Base-by-base conservation (phyloP, 2,329 filamentous ascomycete species). In the Meredithiella fracta region DNA sequence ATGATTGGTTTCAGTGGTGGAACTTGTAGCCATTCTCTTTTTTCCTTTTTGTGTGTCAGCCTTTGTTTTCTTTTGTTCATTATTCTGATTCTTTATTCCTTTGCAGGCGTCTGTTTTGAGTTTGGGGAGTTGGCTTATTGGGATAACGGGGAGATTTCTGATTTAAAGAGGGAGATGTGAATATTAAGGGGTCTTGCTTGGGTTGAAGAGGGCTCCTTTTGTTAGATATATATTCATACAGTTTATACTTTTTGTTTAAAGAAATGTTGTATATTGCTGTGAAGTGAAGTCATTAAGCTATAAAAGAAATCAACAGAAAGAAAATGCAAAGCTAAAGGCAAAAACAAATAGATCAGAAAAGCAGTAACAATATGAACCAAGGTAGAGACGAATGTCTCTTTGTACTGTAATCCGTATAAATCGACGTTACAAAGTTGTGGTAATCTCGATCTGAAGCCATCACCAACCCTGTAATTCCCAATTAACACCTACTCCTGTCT, bases 1-100 rank as follows among this genome's bases (percentile, higher is more conserved):
- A 50, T 25, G 14, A 40, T 25, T 17, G 40, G 40, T n/a, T 20
- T 44, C 54, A 37, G 50, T 47, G 31, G 44, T 29, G 47, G 25
- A 51, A 34, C 47, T 47, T 49, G 20, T 55, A 51, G 54, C 51
- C 51, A 56, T 57, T 51, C 26, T 55, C 49, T 38, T 34, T 44
- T n/a, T 23, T 22, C 22, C 23, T 38, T 34, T 29, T 31, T 52
- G 55, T 50, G 20, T 51, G 53, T 25, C 14, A 22, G 22, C 22
- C 37, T 34, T 53, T 42, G 25, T 6, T 26, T 20, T 55, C 25
- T n/a, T 37, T 40, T 40, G 44, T 51, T 44, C 47, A 40, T 26
- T 34, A 50, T n/a, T 51, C 14, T 31, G 11, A 25, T 14, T 9
- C 23, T 54, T 54, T 34, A 8, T 25, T 44, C 9, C 31, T 26